Conservation (phyloP, 2,329 filamentous ascomycete genomes). For the Sporothrix brasiliensis region DNA sequence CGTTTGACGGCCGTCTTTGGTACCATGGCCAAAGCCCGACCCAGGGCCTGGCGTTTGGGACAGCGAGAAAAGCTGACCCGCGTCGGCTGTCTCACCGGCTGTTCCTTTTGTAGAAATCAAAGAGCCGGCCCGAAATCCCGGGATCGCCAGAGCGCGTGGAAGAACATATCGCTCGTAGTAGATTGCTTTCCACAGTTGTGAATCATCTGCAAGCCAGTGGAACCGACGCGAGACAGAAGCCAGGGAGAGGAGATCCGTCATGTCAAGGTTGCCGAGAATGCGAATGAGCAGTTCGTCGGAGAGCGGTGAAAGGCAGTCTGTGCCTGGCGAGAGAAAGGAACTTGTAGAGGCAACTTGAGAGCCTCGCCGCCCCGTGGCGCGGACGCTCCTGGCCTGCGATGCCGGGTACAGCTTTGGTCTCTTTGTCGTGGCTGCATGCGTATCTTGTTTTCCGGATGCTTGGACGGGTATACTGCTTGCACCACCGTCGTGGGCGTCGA, state of each 20-base stretch:
- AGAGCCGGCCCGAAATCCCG: conserved; percentile 56
- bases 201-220: conserved; percentile 71
- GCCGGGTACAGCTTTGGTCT: background rate
- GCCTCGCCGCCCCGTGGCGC: background rate
- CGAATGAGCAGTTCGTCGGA: conserved; percentile 88
- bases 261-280: conserved; percentile 75
- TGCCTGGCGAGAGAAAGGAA: background rate
- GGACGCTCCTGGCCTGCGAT: background rate
- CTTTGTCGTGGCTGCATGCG: background rate
- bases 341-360: background rate
- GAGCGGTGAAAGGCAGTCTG: conserved; percentile 70
- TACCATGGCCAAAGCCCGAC: background rate
- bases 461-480: background rate
- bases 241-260: conserved; percentile 65
- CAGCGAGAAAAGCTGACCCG: background rate
- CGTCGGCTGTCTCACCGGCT: background rate
- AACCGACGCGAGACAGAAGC: conserved; percentile 74
- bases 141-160: conserved; percentile 75
- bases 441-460: background rate
- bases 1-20: background rate
- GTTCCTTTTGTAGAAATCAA: background rate
- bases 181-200: conserved; percentile 85
- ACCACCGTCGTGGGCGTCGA: background rate
- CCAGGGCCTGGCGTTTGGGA: too few species aligned
- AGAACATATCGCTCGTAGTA: conserved; percentile 88